Conservation (phyloP, 2,329 filamentous ascomycete species). For the Fusarium pseudonygamai region DNA sequence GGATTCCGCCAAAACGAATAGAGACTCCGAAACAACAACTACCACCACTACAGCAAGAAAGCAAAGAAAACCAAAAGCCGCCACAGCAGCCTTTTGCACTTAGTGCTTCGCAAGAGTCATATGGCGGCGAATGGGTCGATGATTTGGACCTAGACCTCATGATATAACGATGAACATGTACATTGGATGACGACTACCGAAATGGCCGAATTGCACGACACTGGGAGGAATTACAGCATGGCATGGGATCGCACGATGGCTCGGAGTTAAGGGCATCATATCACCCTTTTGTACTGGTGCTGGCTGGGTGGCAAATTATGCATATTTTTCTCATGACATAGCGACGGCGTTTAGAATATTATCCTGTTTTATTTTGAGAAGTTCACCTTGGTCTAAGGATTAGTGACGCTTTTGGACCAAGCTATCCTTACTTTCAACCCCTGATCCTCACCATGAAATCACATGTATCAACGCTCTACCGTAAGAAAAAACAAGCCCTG, state of each 20-base stretch:
- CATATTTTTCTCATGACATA: slow-evolving; percentile 16
- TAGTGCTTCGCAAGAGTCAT: slow-evolving; percentile 51
- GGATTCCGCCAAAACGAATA: neutral
- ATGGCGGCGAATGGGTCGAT: slow-evolving; percentile 52
- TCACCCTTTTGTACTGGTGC: neutral
- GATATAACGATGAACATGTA: slow-evolving; percentile 32
- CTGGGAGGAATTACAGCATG: neutral
- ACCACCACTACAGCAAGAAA: neutral
- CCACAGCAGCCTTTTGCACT: slow-evolving; percentile 11
- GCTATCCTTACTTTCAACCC: neutral
- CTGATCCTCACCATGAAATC: neutral
- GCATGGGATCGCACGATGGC: neutral
- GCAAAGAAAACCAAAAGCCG: slow-evolving; percentile 41
- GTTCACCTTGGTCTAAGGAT: neutral
- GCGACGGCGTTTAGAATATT: slow-evolving; percentile 28
- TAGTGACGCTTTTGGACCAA: neutral
- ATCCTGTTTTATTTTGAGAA: neutral
- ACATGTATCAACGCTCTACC: neutral
- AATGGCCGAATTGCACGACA: neutral
- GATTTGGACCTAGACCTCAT: slow-evolving; percentile 48
- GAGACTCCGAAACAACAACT: neutral
- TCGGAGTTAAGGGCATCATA: slow-evolving; percentile 8
- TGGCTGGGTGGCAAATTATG: slow-evolving; percentile 9
- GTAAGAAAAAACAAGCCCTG: neutral
- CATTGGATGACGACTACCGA: slow-evolving; percentile 11